Evolutionary conservation across 768 basidiomycete species (phyloP).

Genomic region (Pisolithus orientalis): DNA sequence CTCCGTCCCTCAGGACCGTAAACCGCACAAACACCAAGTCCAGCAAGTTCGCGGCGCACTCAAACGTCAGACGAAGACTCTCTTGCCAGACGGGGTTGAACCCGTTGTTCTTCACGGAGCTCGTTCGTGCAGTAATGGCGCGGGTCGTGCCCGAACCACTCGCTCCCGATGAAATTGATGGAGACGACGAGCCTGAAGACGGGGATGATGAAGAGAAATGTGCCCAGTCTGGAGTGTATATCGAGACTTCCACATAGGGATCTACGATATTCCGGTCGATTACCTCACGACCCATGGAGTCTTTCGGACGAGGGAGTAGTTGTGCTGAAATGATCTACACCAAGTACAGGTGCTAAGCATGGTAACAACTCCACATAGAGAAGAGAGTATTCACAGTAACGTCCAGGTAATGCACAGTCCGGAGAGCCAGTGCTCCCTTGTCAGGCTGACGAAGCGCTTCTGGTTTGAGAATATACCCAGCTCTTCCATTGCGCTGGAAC

Average conservation of each 20-base stretch:
- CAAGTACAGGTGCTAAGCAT: background rate
- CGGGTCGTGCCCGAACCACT: slow-evolving; percentile 31
- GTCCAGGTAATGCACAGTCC: slow-evolving; percentile 55
- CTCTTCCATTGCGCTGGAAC: slow-evolving; percentile 87
- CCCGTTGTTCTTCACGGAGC: slow-evolving; percentile 74
- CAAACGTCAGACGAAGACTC: slow-evolving; percentile 62
- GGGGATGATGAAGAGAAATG: slow-evolving; percentile 19
- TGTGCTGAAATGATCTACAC: slow-evolving; percentile 77
- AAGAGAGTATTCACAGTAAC: slow-evolving; percentile 44
- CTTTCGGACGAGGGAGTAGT: slow-evolving; percentile 73
- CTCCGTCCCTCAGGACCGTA: slow-evolving; percentile 60
- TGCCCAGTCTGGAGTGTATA: slow-evolving; percentile 72
- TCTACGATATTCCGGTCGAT: slow-evolving; percentile 51
- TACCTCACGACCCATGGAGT: slow-evolving; percentile 55
- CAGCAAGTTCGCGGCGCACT: slow-evolving; percentile 66
- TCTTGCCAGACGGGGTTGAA: slow-evolving; percentile 91
- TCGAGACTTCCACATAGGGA: slow-evolving; percentile 76
- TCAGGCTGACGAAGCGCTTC: slow-evolving; percentile 59
- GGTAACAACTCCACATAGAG: background rate
- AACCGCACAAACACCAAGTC: slow-evolving; percentile 84
- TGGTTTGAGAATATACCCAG: slow-evolving; percentile 90
- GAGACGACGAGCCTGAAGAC: background rate
- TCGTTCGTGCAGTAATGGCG: slow-evolving; percentile 51
- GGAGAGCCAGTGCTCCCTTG: slow-evolving; percentile 48
- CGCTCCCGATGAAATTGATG: slow-evolving; percentile 5